Conservation (phyloP, 164 flowering plant species). For the Tetrastigma voinierianum region DNA sequence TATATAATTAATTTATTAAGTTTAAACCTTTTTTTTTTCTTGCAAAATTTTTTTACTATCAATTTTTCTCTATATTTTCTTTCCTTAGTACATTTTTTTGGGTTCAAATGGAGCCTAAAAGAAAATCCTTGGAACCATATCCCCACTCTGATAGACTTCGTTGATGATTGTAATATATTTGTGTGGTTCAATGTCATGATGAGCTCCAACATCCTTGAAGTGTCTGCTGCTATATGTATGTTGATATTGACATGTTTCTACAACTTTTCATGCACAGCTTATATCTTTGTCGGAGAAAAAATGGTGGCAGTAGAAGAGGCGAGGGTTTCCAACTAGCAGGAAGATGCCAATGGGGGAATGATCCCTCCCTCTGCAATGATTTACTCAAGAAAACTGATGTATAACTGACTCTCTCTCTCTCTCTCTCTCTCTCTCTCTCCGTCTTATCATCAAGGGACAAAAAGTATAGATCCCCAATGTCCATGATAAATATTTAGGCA, state of each 20-base stretch:
- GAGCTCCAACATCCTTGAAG: not conserved
- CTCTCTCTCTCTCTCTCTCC: no score
- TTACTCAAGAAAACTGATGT: not conserved
- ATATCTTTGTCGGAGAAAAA: constrained; percentile 57
- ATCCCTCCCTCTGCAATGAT: no score
- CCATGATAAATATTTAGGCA: not conserved
- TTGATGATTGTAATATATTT: no score
- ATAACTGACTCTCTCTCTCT: not conserved
- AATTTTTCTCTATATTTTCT: no score
- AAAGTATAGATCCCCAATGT: not conserved
- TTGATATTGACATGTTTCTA: not conserved
- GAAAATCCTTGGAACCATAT: no score
- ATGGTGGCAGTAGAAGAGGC: constrained; percentile 28
- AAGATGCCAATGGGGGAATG: not conserved
- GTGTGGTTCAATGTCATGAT: no score
- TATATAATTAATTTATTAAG: no score
- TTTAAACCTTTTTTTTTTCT: no score
- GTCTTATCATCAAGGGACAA: not conserved
- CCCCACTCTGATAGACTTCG: no score
- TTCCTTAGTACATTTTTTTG: no score
- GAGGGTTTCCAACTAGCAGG: not conserved
- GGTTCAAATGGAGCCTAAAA: no score
- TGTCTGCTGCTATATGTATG: not conserved
- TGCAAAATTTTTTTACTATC: no score
- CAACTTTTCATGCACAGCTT: constrained; percentile 39